Conservation (phyloP, 495 filamentous ascomycete genomes). For the Aspergillus avenaceus region DNA sequence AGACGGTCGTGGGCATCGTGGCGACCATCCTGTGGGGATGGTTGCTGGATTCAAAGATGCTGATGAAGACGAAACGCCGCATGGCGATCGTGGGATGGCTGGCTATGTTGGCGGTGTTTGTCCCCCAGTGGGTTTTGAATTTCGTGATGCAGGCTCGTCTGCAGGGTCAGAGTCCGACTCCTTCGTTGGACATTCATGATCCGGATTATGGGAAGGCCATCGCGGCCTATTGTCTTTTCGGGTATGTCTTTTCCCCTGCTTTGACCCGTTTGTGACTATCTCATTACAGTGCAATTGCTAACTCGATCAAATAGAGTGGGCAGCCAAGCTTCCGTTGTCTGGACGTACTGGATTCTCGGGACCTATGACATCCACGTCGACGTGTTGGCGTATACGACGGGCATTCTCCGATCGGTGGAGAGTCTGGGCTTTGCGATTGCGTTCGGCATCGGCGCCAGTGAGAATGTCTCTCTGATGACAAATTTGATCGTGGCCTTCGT, state of each 20-base stretch:
- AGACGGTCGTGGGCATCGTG: constrained; percentile 42
- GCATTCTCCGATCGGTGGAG: constrained; percentile 47
- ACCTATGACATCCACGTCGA: constrained; percentile 48
- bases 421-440: constrained; percentile 45
- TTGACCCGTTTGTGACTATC: not conserved
- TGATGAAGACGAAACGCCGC: constrained; percentile 24
- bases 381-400: constrained; percentile 43
- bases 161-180: not conserved
- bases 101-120: constrained; percentile 1
- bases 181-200: constrained; percentile 33
- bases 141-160: constrained; percentile 5
- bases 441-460: constrained; percentile 43
- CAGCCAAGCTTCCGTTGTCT: constrained; percentile 42
- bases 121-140: constrained; percentile 4
- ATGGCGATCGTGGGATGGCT: constrained; percentile 6
- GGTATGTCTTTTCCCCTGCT: constrained; percentile 12
- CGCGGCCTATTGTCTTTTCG: constrained; percentile 33
- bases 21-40: constrained; percentile 47
- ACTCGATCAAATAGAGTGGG: constrained; percentile 17
- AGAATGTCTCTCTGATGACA: constrained; percentile 34
- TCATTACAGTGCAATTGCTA: constrained; percentile 6
- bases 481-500: constrained; percentile 40
- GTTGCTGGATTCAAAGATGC: constrained; percentile 37
- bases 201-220: constrained; percentile 38
- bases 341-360: constrained; percentile 47